phyloP scores from a whole-genome alignment of 1,284 basidiomycete genomes.

The Amylostereum areolatum region DNA sequence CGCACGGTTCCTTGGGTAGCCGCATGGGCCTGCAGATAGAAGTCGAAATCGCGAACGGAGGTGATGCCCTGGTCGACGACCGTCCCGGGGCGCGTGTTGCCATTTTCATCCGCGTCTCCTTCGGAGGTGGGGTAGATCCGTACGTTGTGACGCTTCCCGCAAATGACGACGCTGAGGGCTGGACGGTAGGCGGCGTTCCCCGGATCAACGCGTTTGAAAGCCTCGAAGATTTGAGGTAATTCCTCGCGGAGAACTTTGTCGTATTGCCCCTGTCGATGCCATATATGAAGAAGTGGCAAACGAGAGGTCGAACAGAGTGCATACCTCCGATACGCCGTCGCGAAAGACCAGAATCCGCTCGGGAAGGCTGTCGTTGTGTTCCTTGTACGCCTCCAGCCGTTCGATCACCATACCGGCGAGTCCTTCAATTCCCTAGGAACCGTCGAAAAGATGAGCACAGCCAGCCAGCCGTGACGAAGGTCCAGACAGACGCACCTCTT shows the following conservation, averaged over 20 bases:
- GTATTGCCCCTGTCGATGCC: conserved; percentile 54
- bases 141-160: conserved; percentile 76
- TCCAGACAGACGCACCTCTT: conserved; percentile 45
- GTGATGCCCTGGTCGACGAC: conserved; percentile 72
- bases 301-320: conserved; percentile 10
- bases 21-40: conserved; percentile 71
- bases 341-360: conserved; percentile 64
- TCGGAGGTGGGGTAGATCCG: conserved; percentile 52
- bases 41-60: conserved; percentile 67
- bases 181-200: conserved; percentile 47
- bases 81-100: conserved; percentile 70
- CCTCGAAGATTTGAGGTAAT: conserved; percentile 46
- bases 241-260: conserved; percentile 52
- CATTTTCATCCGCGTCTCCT: conserved; percentile 46
- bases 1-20: conserved; percentile 62
- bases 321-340: conserved; percentile 70
- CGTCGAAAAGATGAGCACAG: not conserved
- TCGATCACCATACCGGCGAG: conserved; percentile 63
- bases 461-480: not conserved
- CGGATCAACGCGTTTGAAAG: conserved; percentile 50
- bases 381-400: conserved; percentile 50
- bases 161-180: conserved; percentile 63
- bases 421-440: conserved; percentile 56
- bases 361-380: conserved; percentile 48
- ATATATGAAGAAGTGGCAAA: not conserved